phyloP scores from a whole-genome alignment of 2,329 filamentous ascomycete genomes.

The Aspergillus niger region DNA sequence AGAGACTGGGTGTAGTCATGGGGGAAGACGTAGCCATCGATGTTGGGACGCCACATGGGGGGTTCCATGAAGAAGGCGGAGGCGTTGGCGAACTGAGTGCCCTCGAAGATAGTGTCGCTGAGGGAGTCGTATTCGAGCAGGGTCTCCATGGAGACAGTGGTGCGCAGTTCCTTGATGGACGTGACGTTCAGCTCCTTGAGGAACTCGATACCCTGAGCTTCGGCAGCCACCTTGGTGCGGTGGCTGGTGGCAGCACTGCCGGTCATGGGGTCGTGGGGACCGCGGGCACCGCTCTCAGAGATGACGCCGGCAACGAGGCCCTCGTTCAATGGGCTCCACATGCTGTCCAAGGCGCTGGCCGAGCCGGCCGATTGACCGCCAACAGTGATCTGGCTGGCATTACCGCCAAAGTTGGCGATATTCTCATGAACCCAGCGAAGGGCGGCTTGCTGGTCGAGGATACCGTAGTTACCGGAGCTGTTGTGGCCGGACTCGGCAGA shows the following conservation, averaged over 20 bases:
- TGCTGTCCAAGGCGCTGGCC: constrained; percentile 24
- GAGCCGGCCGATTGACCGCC: constrained; percentile 38
- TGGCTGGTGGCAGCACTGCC: constrained; percentile 30
- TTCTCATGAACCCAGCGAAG: constrained; percentile 27
- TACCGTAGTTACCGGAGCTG: constrained; percentile 32
- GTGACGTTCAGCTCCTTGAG: constrained; percentile 42
- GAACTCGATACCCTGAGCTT: constrained; percentile 33
- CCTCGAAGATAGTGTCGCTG: constrained; percentile 25
- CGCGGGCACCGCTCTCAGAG: constrained; percentile 35
- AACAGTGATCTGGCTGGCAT: constrained; percentile 27
- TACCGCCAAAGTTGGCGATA: constrained; percentile 27
- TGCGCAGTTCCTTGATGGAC: constrained; percentile 44
- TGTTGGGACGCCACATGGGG: constrained; percentile 30
- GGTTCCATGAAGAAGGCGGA: constrained; percentile 21
- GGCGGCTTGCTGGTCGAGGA: constrained; percentile 29
- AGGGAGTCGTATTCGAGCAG: constrained; percentile 33
- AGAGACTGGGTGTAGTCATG: constrained; percentile 26
- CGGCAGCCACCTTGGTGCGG: constrained; percentile 26
- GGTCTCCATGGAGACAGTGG: constrained; percentile 35
- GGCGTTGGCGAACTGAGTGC: constrained; percentile 27
- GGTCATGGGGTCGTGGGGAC: constrained; percentile 31
- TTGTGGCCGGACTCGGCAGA: constrained; percentile 27
- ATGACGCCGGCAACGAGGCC: constrained; percentile 33
- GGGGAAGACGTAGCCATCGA: constrained; percentile 34
- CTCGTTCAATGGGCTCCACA: constrained; percentile 28